Evolutionary conservation across 768 basidiomycete species (phyloP).

Genomic region (Tricholoma terreum): DNA sequence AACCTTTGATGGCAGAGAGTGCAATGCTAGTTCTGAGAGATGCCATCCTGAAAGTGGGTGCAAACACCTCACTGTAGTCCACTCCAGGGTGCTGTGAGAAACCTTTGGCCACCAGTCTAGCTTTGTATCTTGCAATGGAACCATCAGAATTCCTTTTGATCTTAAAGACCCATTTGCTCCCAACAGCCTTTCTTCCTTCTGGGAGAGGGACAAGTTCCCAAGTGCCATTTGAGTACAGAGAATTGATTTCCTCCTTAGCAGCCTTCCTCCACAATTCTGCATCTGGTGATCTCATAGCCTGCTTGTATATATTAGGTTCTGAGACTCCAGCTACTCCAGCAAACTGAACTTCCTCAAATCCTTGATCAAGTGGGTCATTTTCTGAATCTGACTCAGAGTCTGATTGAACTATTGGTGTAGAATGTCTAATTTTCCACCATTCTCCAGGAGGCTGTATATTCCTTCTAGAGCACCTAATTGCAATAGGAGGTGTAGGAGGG

Average conservation of each 20-base stretch:
- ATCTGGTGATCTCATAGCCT: constrained; percentile 19
- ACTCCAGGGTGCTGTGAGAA: constrained; percentile 36
- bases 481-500: not conserved
- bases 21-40: too few species aligned
- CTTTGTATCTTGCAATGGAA: constrained; percentile 36
- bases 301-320: constrained; percentile 9
- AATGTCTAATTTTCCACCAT: constrained; percentile 8
- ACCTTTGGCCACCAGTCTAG: constrained; percentile 39
- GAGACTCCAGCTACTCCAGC: not conserved
- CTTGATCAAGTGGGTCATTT: not conserved
- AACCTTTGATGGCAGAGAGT: too few species aligned
- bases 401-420: constrained; percentile 1
- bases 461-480: not conserved
- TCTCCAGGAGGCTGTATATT: not conserved
- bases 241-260: constrained; percentile 25
- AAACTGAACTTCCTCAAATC: constrained; percentile 5
- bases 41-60: constrained; percentile 29
- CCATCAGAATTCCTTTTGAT: constrained; percentile 41
- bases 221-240: constrained; percentile 23
- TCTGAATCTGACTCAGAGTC: constrained; percentile 4
- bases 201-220: constrained; percentile 36
- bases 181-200: constrained; percentile 29
- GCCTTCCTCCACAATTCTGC: constrained; percentile 26
- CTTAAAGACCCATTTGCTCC: constrained; percentile 37
- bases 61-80: constrained; percentile 38